Evolutionary conservation across 2,329 filamentous ascomycete genomes (phyloP).

Genomic region (Pyrenochaeta sp.): DNA sequence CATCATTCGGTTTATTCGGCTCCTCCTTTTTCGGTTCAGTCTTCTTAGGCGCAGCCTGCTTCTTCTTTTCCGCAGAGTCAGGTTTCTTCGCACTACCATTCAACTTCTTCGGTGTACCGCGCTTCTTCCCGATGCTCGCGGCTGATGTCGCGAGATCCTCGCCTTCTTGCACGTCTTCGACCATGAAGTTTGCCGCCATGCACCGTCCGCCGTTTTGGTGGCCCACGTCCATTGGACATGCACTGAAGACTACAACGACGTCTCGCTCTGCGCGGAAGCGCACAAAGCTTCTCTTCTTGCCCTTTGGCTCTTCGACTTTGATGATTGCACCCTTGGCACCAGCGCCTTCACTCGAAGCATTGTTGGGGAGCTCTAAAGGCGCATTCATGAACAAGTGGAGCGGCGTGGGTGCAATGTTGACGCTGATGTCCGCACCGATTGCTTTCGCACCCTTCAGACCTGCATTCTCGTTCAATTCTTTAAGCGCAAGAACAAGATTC

Average conservation of each 20-base stretch:
- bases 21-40: constrained; percentile 10
- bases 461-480: constrained; percentile 57
- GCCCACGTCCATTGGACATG: constrained; percentile 50
- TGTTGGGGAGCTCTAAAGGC: constrained; percentile 28
- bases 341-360: constrained; percentile 19
- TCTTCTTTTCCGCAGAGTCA: constrained; percentile 16
- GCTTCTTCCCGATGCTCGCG: constrained; percentile 25
- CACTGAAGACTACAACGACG: constrained; percentile 48
- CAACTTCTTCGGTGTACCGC: constrained; percentile 27
- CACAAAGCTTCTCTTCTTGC: constrained; percentile 47
- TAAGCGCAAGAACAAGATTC: constrained; percentile 59
- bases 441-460: constrained; percentile 57
- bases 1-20: constrained; percentile 11
- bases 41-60: constrained; percentile 15
- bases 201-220: constrained; percentile 47
- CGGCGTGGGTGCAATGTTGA: constrained; percentile 58
- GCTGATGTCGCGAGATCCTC: constrained; percentile 33
- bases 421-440: constrained; percentile 58
- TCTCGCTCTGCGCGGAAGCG: constrained; percentile 48
- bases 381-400: constrained; percentile 56
- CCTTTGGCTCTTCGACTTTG: constrained; percentile 41
- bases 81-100: constrained; percentile 10
- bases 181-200: constrained; percentile 52
- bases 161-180: constrained; percentile 40
- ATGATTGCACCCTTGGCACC: constrained; percentile 43